Conservation (phyloP, 2,329 filamentous ascomycete species). For the Iodosphaeria phyllophila region DNA sequence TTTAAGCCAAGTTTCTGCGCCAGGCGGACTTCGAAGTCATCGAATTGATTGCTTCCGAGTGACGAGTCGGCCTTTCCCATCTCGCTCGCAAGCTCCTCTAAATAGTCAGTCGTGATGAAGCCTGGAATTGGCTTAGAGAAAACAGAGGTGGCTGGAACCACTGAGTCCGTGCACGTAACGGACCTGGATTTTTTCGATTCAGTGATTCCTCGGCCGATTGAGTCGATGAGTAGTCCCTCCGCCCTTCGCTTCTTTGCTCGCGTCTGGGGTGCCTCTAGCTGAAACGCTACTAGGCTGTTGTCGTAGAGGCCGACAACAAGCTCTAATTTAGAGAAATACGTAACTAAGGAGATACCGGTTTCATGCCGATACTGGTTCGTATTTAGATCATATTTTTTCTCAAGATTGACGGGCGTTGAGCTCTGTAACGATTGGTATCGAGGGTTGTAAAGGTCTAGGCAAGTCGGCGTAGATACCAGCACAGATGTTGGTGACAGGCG, state of each 20-base stretch:
- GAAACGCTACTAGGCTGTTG: slow-evolving; percentile 46
- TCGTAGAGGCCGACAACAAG: slow-evolving; percentile 46
- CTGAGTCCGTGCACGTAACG: slow-evolving; percentile 12
- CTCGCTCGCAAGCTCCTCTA: slow-evolving; percentile 24
- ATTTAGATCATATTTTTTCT: slow-evolving; percentile 14
- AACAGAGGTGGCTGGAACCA: slow-evolving; percentile 10
- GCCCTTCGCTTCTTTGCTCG: slow-evolving; percentile 35
- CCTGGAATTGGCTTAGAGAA: slow-evolving; percentile 24
- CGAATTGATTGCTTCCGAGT: slow-evolving; percentile 24
- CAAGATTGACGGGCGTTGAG: slow-evolving; percentile 24
- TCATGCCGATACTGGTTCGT: slow-evolving; percentile 12
- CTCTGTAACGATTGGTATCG: slow-evolving; percentile 45
- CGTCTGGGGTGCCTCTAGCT: slow-evolving; percentile 42
- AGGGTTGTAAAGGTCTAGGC: slow-evolving; percentile 48
- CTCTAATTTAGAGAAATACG: slow-evolving; percentile 47
- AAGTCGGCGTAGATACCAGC: slow-evolving; percentile 36
- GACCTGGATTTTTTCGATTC: slow-evolving; percentile 17
- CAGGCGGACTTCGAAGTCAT: slow-evolving; percentile 29
- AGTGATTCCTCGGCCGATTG: slow-evolving; percentile 46
- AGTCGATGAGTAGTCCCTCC: slow-evolving; percentile 51
- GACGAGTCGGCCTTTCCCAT: slow-evolving; percentile 27
- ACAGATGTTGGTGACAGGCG: slow-evolving; percentile 48
- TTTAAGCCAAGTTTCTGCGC: slow-evolving; percentile 28
- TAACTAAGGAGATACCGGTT: slow-evolving; percentile 23
- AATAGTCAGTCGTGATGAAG: slow-evolving; percentile 30